Conservation (phyloP, 257 asterid genomes). For the Prunella vulgaris region DNA sequence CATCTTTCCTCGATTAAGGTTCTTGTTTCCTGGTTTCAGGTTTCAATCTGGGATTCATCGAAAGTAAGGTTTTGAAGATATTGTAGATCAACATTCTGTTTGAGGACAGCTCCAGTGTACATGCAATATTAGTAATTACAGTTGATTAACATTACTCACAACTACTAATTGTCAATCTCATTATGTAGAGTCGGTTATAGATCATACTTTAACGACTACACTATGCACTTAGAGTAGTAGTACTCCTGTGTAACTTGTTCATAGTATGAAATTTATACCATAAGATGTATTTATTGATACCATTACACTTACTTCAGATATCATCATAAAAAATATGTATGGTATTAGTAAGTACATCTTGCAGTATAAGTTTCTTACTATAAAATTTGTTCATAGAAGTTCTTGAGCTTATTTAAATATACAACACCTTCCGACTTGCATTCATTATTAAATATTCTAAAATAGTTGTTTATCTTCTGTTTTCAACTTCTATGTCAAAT, state of each 20-base stretch:
- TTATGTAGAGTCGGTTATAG: neutral
- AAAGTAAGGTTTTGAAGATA: constrained; percentile 12
- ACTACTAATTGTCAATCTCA: neutral
- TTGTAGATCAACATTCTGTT: constrained; percentile 1
- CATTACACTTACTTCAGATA: no score
- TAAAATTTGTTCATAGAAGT: no score
- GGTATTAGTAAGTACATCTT: no score
- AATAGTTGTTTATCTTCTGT: neutral
- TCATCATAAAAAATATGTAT: no score
- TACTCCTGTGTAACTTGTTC: no score
- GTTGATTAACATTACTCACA: neutral
- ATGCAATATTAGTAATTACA: neutral
- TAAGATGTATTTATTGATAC: no score
- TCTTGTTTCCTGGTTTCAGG: constrained; percentile 22
- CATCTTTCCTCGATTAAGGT: neutral
- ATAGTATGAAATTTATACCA: no score
- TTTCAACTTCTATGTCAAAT: no score
- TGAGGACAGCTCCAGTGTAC: neutral
- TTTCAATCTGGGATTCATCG: constrained; percentile 8
- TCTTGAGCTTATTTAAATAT: no score
- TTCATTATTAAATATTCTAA: neutral
- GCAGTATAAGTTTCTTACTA: no score
- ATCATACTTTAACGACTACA: neutral
- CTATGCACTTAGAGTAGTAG: no score
- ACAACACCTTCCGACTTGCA: neutral